These are phyloP conservation scores for Curvularia lunata DNA, from an alignment of 2,329 filamentous ascomycete species.

Conservation along the genomic window DNA sequence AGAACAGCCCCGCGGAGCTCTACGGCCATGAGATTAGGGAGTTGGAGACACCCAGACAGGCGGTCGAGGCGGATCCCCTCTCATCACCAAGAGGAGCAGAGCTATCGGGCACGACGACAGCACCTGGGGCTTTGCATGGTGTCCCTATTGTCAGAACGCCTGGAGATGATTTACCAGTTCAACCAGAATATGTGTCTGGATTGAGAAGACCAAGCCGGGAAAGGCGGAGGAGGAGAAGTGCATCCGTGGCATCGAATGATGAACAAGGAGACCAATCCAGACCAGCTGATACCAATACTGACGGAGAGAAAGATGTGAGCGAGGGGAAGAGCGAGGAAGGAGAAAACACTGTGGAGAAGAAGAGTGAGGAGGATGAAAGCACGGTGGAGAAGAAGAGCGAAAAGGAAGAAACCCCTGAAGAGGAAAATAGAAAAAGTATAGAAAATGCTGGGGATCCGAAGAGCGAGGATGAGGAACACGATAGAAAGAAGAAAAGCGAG, in stretches of 20 bases:
- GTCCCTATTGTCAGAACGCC: neutral
- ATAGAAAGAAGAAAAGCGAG: neutral
- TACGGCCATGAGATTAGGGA: neutral
- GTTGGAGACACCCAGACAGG: neutral
- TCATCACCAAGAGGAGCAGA: neutral
- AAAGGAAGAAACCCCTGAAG: too few species aligned
- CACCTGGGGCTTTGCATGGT: neutral
- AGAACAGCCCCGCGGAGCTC: constrained; percentile 3
- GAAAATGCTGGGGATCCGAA: too few species aligned
- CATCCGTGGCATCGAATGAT: neutral
- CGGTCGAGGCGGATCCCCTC: neutral
- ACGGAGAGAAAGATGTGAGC: neutral
- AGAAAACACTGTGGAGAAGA: neutral
- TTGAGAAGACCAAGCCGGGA: neutral
- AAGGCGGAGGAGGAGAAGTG: neutral
- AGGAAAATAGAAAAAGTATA: too few species aligned
- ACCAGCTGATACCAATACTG: neutral
- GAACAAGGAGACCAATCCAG: neutral
- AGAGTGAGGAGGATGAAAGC: too few species aligned
- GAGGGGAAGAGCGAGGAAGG: neutral
- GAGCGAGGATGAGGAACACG: neutral
- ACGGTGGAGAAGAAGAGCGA: too few species aligned
- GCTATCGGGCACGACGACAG: neutral
- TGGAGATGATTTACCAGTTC: neutral
- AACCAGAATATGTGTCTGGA: neutral